Base-by-base conservation (phyloP, 805 yeast species). In the Starmera amethionina region DNA sequence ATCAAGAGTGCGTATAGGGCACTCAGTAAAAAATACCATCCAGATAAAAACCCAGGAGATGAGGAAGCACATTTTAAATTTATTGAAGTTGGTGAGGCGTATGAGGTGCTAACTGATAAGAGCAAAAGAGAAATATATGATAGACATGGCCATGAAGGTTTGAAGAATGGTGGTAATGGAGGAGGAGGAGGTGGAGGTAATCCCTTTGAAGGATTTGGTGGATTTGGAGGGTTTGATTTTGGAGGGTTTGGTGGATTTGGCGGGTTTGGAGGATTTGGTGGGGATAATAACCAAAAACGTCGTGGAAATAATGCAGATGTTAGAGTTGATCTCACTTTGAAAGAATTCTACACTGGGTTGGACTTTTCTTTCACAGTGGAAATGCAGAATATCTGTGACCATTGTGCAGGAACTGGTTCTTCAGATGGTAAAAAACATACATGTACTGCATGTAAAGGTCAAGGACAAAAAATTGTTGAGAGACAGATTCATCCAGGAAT, bases 41-140 rank as follows among this genome's bases (percentile, higher is more conserved):
- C 98, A 2, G 98, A 90, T 62, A 90, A 90, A 64, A 93, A 90
- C 57, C 80, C 82, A 5, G 82, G 81, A 7, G 75, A 81, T 50
- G 87, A 85, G 8, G 82, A 73, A 27, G 95, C 97, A 1, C 88
- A 85, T 48, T 80, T 82, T 38, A 80, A 75, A 62, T 93, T 89
- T 58, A 80, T 93, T 38, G 95, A 88, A 60, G 74, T 93, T 27
- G 95, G 95, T 13, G 95, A 83, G 54, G 97, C 97, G 0, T 90
- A 90, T 59, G 96, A 88, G 41, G 83, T 87, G 11, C 69, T 88
- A 45, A 72, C 77, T 47, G 86, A 87, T 56, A 57, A 72, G 5
- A 85, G 83, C 42, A 83, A 84, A 60, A 72, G 82, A 44, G 52
- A 67, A 25, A 67, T 77, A 11, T 89, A 79, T 59, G 95, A 89